These are phyloP conservation scores for Knufia fluminis DNA, from an alignment of 2,329 filamentous ascomycete genomes.

Conservation along the genomic window DNA sequence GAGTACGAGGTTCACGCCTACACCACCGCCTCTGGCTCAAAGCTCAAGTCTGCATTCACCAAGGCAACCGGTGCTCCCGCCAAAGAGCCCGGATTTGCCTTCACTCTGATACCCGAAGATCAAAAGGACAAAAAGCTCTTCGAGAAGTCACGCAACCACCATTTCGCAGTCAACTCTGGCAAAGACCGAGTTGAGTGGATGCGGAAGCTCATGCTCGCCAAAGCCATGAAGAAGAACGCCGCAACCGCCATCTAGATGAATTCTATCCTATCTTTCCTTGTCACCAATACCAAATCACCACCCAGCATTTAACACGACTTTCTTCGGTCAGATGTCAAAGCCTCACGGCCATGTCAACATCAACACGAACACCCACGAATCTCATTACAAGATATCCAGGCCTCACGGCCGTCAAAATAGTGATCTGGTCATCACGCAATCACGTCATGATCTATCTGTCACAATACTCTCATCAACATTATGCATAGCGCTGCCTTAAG, in stretches of 20 bases:
- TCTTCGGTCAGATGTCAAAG: background rate
- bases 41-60: constrained; percentile 78
- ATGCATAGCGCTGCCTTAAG: background rate
- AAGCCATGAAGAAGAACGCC: constrained; percentile 26
- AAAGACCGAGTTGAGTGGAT: constrained; percentile 92
- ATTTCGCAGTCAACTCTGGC: constrained; percentile 79
- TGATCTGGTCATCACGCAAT: background rate
- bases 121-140: constrained; percentile 33
- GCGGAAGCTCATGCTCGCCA: constrained; percentile 39
- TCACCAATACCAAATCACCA: background rate
- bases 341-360: background rate
- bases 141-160: constrained; percentile 64
- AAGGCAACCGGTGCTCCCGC: constrained; percentile 39
- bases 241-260: background rate
- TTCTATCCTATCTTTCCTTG: background rate
- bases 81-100: constrained; percentile 31
- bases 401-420: background rate
- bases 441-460: background rate
- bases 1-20: constrained; percentile 32
- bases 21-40: constrained; percentile 60
- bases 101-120: constrained; percentile 34
- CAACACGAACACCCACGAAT: background rate
- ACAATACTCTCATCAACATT: background rate
- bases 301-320: background rate
- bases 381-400: background rate